These are phyloP conservation scores for Candida ipomoeae DNA, from an alignment of 805 yeast genomes.

Conservation along the genomic window DNA sequence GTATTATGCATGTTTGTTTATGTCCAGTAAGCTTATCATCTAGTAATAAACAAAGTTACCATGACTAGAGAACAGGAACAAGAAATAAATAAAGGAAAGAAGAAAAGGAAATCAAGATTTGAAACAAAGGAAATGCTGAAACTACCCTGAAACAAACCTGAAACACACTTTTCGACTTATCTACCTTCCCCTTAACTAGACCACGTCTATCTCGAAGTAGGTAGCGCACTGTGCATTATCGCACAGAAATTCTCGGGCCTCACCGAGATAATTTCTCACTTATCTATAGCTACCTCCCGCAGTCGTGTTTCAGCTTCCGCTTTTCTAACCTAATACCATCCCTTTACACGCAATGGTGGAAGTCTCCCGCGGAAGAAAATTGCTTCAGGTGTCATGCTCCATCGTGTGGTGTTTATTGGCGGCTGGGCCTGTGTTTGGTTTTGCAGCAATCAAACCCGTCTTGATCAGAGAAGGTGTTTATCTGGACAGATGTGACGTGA, in stretches of 20 bases:
- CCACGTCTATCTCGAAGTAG: background rate
- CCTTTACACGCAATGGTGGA: slow-evolving; percentile 9
- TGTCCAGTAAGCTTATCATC: too few relatives aligned
- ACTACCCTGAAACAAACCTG: too few relatives aligned
- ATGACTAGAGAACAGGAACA: too few relatives aligned
- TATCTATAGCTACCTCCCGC: background rate
- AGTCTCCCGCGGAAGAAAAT: slow-evolving; percentile 24
- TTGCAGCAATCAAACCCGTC: slow-evolving; percentile 89
- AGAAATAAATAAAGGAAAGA: too few relatives aligned
- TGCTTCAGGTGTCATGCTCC: slow-evolving; percentile 66
- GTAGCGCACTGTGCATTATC: background rate
- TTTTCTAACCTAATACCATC: background rate
- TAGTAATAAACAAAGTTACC: too few relatives aligned
- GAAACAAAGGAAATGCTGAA: too few relatives aligned
- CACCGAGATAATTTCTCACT: slow-evolving; percentile 1
- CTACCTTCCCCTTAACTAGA: too few relatives aligned
- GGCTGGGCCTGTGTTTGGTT: slow-evolving; percentile 93
- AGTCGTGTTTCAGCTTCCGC: background rate
- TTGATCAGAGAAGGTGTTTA: slow-evolving; percentile 76
- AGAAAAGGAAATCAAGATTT: too few relatives aligned
- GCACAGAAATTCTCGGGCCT: slow-evolving; percentile 1
- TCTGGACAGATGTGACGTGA: slow-evolving; percentile 48
- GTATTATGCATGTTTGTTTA: too few relatives aligned
- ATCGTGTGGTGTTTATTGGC: slow-evolving; percentile 83
- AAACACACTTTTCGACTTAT: background rate